A percentile compares a stretch with the other conserved stretches of the same genome.
Conservation (phyloP, 768 basidiomycete species). For the Chlorophyllum brunneum region DNA sequence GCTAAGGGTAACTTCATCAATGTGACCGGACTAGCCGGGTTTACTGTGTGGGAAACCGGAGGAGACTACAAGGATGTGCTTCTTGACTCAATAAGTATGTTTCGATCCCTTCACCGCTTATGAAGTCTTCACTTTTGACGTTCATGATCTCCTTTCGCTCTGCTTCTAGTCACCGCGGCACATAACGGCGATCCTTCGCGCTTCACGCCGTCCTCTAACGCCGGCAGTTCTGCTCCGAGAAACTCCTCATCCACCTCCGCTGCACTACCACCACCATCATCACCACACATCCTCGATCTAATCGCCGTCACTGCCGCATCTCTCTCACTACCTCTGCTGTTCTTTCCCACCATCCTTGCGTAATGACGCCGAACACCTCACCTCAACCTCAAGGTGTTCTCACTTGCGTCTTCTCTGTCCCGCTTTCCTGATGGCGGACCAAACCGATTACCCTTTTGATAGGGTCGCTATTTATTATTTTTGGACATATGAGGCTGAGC, state of each 20-base stretch:
- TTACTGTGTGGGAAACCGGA: constrained; percentile 70
- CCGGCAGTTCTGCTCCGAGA: background rate
- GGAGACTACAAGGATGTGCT: constrained; percentile 62
- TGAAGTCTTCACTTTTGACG: background rate
- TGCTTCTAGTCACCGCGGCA: constrained; percentile 4
- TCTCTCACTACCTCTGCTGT: background rate
- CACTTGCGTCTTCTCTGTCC: background rate
- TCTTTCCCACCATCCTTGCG: background rate
- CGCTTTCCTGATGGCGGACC: background rate
- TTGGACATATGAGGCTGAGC: background rate
- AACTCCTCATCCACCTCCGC: background rate
- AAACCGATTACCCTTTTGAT: constrained; percentile 1
- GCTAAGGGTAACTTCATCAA: constrained; percentile 63
- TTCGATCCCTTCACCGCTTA: constrained; percentile 1
- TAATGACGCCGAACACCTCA: background rate
- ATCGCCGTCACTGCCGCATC: constrained; percentile 3
- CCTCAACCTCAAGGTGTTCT: background rate
- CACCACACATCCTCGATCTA: background rate
- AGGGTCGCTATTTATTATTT: background rate
- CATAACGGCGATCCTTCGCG: constrained; percentile 8
- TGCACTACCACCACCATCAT: background rate
- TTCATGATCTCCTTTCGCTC: background rate
- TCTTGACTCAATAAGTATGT: constrained; percentile 53
- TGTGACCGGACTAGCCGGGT: constrained; percentile 51
- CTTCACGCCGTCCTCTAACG: background rate